Conservation (phyloP, 371 early-diverging fungal genomes). For the Neoconidiobolus thromboides region DNA sequence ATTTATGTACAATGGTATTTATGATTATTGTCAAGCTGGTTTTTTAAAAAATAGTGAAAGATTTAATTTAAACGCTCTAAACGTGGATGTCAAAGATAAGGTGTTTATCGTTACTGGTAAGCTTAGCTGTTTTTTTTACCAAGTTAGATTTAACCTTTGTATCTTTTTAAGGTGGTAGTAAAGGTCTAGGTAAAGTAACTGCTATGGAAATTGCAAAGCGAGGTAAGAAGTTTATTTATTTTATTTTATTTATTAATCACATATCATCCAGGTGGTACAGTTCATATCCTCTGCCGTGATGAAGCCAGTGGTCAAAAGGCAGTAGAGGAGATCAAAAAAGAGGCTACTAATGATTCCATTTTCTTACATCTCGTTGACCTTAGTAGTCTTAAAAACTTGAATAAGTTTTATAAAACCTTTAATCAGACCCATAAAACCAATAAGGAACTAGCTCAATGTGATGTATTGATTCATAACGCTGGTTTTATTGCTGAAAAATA, state of each 20-base stretch:
- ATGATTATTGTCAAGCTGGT: no score
- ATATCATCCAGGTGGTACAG: background rate
- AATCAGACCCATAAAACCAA: background rate
- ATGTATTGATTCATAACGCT: constrained; percentile 6
- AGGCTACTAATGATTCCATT: background rate
- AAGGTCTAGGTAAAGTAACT: constrained; percentile 5
- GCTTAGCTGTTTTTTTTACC: no score
- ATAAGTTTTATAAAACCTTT: background rate
- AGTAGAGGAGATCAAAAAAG: background rate
- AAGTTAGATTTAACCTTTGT: no score
- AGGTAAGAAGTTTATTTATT: background rate
- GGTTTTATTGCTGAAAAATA: constrained; percentile 4
- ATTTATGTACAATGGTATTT: no score
- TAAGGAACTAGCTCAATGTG: background rate
- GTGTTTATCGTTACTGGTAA: no score
- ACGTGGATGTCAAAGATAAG: no score
- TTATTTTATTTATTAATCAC: no score
- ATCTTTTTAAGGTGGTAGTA: constrained; percentile 2
- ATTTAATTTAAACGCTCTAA: no score
- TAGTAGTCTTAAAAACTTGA: background rate
- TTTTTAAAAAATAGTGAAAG: no score
- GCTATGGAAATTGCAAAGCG: constrained; percentile 2
- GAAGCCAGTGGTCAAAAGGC: constrained; percentile 5
- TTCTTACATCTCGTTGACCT: background rate
- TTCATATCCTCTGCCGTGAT: constrained; percentile 5